phyloP scores from a whole-genome alignment of 257 asterid species.

The Scutellaria minor region DNA sequence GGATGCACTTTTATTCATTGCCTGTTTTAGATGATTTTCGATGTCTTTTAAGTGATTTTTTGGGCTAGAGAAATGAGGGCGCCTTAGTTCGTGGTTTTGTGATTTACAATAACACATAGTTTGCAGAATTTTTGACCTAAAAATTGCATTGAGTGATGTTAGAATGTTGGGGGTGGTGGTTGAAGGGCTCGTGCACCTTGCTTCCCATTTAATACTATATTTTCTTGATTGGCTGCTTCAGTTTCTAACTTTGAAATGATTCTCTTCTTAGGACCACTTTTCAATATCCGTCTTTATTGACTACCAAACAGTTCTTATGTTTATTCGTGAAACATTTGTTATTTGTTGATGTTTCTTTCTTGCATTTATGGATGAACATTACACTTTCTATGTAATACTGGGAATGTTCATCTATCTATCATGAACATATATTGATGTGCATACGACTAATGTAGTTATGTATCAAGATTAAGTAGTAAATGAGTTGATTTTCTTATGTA shows the following conservation, averaged over 20 bases:
- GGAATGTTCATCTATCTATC: too few species aligned
- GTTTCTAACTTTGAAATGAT: background rate
- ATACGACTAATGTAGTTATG: too few species aligned
- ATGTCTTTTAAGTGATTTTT: background rate
- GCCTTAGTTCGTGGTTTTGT: background rate
- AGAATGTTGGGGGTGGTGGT: background rate
- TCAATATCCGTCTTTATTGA: background rate
- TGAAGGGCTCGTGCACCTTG: slow-evolving; percentile 37
- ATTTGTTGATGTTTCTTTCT: too few species aligned
- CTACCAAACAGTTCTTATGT: background rate
- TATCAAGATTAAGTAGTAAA: too few species aligned
- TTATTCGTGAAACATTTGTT: too few species aligned
- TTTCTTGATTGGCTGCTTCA: background rate
- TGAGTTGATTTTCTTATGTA: too few species aligned
- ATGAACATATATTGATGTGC: too few species aligned
- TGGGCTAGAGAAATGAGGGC: background rate
- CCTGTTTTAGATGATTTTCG: background rate
- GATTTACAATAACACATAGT: background rate
- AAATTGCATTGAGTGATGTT: background rate
- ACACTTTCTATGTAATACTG: too few species aligned
- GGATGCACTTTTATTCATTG: background rate
- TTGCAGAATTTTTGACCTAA: slow-evolving; percentile 12
- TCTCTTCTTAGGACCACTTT: slow-evolving; percentile 26
- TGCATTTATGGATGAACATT: too few species aligned
- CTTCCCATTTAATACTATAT: slow-evolving; percentile 33